Conservation (phyloP, 2,329 filamentous ascomycete genomes). For the Colletotrichum eleusines region DNA sequence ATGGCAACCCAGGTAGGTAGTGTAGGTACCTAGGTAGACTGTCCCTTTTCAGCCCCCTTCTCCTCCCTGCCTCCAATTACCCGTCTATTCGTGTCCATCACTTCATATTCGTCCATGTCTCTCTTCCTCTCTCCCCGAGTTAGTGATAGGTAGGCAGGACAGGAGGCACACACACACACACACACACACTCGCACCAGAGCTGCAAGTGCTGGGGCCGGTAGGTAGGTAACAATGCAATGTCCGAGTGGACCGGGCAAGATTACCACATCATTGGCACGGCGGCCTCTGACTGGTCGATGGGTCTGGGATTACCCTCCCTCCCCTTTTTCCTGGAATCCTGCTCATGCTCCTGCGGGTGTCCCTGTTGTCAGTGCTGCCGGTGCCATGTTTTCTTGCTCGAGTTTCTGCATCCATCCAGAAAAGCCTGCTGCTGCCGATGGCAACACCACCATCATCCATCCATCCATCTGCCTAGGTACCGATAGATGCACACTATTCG, state of each 20-base stretch:
- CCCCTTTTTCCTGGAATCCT: neutral
- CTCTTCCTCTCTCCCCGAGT: neutral
- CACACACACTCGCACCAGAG: neutral
- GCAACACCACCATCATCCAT: neutral
- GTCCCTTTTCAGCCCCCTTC: neutral
- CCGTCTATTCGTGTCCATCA: too few relatives aligned
- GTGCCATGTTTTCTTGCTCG: slow-evolving; percentile 29
- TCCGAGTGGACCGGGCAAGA: slow-evolving; percentile 23
- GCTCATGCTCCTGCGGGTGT: slow-evolving; percentile 6
- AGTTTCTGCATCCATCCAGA: slow-evolving; percentile 19
- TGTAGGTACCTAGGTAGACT: too few relatives aligned
- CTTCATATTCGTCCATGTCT: neutral
- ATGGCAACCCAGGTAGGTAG: too few relatives aligned
- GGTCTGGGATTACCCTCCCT: neutral
- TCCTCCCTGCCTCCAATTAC: neutral
- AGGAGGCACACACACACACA: neutral
- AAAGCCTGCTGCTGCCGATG: slow-evolving; percentile 12
- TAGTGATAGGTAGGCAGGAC: neutral
- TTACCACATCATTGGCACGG: slow-evolving; percentile 6
- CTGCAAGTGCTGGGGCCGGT: neutral
- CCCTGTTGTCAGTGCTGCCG: slow-evolving; percentile 10
- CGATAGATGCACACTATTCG: too few relatives aligned
- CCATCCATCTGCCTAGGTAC: neutral
- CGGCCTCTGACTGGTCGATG: slow-evolving; percentile 7
- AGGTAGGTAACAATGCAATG: slow-evolving; percentile 25